Evolutionary conservation across 495 filamentous ascomycete genomes (phyloP), one percentile per base, ranked within the genome.

Genomic region (Clavariopsis aquatica): DNA sequence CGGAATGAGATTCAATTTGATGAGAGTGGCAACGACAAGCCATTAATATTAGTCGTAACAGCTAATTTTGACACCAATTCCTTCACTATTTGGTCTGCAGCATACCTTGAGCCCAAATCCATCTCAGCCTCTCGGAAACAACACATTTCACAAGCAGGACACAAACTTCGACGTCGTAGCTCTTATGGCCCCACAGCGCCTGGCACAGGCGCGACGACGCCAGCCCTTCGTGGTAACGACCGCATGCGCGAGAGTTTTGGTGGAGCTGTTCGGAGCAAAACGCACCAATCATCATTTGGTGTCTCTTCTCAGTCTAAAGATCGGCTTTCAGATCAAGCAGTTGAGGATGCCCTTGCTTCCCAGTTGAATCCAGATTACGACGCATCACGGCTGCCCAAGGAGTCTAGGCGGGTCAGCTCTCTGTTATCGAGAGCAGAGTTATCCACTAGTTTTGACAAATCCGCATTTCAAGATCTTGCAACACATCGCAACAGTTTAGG

Each of bases 391-490:
- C 84, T 84, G 19, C 85, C 87, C 3, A 86, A 89, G 73, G 86
- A 91, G 45, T 94, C 91, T 13, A 83, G 94, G 29, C 83, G 94
- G 28, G 91, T 98, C 22, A 98, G 94, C 74, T 97, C 94, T 36
- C 79, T 98, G 62, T 83, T 98, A 55, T 90, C 94, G n/a, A 82
- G 93, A 66, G 88, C 92, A 22, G 93, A 98, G 71, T 78, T 97
- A 13, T 93, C 91, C 0, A 87, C 79, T 24, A 85, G 84, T 22
- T 89, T 91, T 51, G 90, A 93, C 58, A 82, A 89, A 55, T 79
- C 87, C 2, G 83, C 85, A 20, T 94, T 93, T 70, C 82, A 84
- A 13, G 91, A 93, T 54, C 84, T 89, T 46, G 79, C 79, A 59
- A 78, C 81, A 71, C 61, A 83, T 68, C 63, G 81, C 67, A 75